Evolutionary conservation across 1,139 yeast species (phyloP), one percentile per base, ranked within the genome.

Genomic region (Taphrina wiesneri): DNA sequence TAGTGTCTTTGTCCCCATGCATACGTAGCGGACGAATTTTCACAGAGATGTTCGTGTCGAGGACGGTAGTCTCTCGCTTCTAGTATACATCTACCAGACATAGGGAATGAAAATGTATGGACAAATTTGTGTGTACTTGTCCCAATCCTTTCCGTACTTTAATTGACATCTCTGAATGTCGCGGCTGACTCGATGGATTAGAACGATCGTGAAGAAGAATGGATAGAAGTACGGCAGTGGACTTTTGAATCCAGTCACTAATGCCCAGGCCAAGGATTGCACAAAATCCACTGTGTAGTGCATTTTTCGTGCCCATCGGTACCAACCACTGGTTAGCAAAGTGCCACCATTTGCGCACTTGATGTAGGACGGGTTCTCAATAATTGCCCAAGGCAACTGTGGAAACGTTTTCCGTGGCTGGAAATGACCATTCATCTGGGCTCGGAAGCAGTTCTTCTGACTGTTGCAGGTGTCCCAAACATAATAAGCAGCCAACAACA

Each of bases 171-270:
- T 90, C 71, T 85, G 83, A 71, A 86, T 84, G 78, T 93, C 99
- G 78, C 99, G 87, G 70, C 80, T 76, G 45, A 96, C 91, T 77
- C 99, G 87, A 77, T 93, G 99, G 63, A 87, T 77, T 75, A 93
- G 84, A 70, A 91, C 97, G 72, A 87, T 80, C 70, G 91, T 84
- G 84, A 91, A 93, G 80, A 93, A 93, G 43, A 82, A 79, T 1
- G 99, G 98, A 85, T 88, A 93, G 79, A 93, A 93, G 93, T 96
- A 93, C 56, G 97, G 97, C 80, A 93, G 85, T 62, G 93, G 90
- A 3, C 96, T 88, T 49, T 80, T 81, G 76, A 86, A 85, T 0
- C 99, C 99, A 77, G 97, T 90, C 70, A 87, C 83, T 70, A 93
- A 81, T 9, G 95, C 97, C 99, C 99, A 93, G 60, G 95, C 83